Evolutionary conservation across 1,284 basidiomycete species (phyloP), one percentile per base, ranked within the genome.

Genomic region (Rugiboletus extremiorientalis): DNA sequence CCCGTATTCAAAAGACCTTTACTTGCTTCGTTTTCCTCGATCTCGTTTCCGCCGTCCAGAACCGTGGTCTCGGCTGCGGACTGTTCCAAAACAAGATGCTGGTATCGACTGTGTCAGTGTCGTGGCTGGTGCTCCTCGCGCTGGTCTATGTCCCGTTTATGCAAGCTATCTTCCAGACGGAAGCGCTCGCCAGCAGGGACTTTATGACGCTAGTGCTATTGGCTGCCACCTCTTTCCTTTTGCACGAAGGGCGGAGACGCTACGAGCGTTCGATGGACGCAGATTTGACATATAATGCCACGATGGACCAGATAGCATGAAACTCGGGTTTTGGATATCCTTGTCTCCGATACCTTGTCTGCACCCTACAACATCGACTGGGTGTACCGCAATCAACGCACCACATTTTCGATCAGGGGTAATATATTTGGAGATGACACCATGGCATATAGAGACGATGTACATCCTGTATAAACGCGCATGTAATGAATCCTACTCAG

Each of bases 11-110:
- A n/a, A 14, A 96, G 94, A 98, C 96, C 6, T 99, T 99, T 73
- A 93, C 94, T 20, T 91, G 87, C 69, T 98, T 98, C 74, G 96
- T 99, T 56, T 92, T 98, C 79, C 87, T 99, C 58, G 96, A 98
- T 75, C 85, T 99, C 40, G 91, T 94, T 3, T 96, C 94, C 25
- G 96, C 96, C 0, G 74, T 98, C 22, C 96, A 98, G 73, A 97
- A 94, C 73, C 89, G 96, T 45, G 94, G 95, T 11, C 81, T 97
- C 11, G 87, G 88, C 23, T 93, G 91, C 63, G 84, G 85, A 12
- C 69, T 94, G 27, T 78, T 83, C 56, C 85, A 89, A 65, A 99
- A 99, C 78, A 81, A 82, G 64, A 96, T 98, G 92, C 82, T 98
- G 55, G 76, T 96, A 56, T 79, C 87, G 56, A 97, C 96, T 0